Evolutionary conservation across 1,139 yeast genomes (phyloP), one percentile per base, ranked within the genome.

Genomic region (Yamadazyma pseudoaaseri): DNA sequence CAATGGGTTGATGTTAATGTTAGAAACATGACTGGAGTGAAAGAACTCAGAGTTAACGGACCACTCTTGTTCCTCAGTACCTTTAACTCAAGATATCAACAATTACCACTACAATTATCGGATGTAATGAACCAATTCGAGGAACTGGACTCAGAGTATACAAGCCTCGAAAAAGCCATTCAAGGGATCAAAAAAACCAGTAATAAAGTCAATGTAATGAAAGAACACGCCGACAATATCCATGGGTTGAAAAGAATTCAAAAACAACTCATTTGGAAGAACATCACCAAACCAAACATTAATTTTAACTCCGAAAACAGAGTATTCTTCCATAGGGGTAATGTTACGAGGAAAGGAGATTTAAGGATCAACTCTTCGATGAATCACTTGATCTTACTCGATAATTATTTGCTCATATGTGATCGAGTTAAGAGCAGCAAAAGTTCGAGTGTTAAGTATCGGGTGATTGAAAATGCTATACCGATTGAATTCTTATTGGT

Each of bases 21-120:
- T 2, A 44, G 64, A 30, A 46, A 47, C 26, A 52, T 76, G 60
- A 55, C 60, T 47, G 49, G 65, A 56, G 56, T 76, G 51, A 47
- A 65, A 54, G 50, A 68, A 59, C 45, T 73, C 72, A 38, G 62
- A 54, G 60, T 81, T 52, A 51, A 76, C 75, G 63, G 79, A 51
- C 52, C 82, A 62, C 46, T 85, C 60, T 54, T 84, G 29, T 82
- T 83, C 48, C 74, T 84, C 46, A 82, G 86, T 47, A 83, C 94
- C 0, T 84, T 86, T 43, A 79, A 84, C 42, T 84, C 87, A 4
- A 72, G 94, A 11, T 69, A 86, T 36, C 87, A 84, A 36, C 77
- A 82, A 31, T 67, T 86, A 36, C 83, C 87, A 1, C 64, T 86
- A 26, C 82, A 86, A 26, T 62, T 86, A 14, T 56, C 60, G 12